These are phyloP conservation scores for Hypericum perforatum DNA, from an alignment of 345 rosid species.

Conservation along the genomic window DNA sequence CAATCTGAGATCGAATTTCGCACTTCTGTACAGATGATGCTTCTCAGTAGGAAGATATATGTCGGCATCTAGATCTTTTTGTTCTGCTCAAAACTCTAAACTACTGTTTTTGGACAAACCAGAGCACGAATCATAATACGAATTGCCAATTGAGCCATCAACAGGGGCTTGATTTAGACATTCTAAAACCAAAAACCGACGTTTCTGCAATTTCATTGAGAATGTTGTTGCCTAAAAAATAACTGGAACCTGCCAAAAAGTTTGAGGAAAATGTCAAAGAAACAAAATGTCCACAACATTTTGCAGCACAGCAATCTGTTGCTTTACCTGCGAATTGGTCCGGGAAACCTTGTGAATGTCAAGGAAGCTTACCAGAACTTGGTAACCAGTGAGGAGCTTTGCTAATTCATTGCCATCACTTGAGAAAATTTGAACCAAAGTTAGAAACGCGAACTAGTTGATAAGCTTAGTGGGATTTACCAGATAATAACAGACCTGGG, in stretches of 20 bases:
- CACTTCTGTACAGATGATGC: too few species aligned
- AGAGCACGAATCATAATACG: constrained; percentile 62
- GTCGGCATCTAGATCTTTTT: too few species aligned
- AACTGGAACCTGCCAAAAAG: constrained; percentile 52
- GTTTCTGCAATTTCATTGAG: constrained; percentile 74
- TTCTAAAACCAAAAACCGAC: constrained; percentile 68
- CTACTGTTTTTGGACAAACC: constrained; percentile 48
- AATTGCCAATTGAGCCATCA: constrained; percentile 79
- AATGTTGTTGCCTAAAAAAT: constrained; percentile 77
- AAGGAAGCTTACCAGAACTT: constrained; percentile 89
- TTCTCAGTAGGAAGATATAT: too few species aligned
- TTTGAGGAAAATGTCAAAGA: not conserved
- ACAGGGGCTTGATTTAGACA: constrained; percentile 92
- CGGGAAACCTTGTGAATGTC: constrained; percentile 74
- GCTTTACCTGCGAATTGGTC: constrained; percentile 66
- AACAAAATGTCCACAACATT: not conserved
- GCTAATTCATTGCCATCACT: constrained; percentile 80
- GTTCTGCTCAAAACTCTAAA: constrained; percentile 45
- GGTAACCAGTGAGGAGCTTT: constrained; percentile 74
- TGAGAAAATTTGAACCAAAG: constrained; percentile 17
- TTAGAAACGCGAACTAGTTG: constrained; percentile 1
- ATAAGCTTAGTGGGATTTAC: not conserved
- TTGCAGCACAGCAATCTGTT: not conserved
- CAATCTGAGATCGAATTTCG: too few species aligned
- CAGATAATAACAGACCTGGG: constrained; percentile 35